These are phyloP conservation scores for Cyclotella sp. DNA, from an alignment of 108 stramenopile genomes.

Conservation along the genomic window DNA sequence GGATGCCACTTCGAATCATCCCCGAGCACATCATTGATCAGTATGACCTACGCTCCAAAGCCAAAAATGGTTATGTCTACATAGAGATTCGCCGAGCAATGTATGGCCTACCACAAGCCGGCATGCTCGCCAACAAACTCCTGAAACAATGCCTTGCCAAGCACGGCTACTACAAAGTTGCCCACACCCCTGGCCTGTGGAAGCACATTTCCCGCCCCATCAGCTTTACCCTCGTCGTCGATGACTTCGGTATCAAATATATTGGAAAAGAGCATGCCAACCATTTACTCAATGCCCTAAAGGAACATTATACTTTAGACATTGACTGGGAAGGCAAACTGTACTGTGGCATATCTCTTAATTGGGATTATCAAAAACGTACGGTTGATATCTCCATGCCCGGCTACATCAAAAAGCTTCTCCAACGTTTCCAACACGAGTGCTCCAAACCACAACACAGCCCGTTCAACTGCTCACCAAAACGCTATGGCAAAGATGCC, in stretches of 20 bases:
- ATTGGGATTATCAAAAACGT: constrained; percentile 55
- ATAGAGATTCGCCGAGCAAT: no score
- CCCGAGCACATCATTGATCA: constrained; percentile 44
- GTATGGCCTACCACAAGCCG: no score
- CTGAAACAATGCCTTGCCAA: no score
- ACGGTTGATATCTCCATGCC: constrained; percentile 53
- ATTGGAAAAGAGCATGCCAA: constrained; percentile 33
- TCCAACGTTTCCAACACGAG: constrained; percentile 39
- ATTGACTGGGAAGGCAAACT: constrained; percentile 39
- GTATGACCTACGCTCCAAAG: constrained; percentile 32
- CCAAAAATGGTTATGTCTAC: no score
- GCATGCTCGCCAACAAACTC: no score
- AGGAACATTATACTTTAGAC: constrained; percentile 23
- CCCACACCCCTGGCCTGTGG: constrained; percentile 26
- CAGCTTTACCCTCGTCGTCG: no score
- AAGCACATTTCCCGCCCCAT: constrained; percentile 21
- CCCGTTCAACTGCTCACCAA: constrained; percentile 21
- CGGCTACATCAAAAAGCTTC: constrained; percentile 48
- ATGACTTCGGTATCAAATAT: constrained; percentile 41
- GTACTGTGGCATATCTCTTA: constrained; percentile 48
- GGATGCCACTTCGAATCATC: constrained; percentile 36
- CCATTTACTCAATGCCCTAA: constrained; percentile 43
- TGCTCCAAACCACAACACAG: constrained; percentile 44
- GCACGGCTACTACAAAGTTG: no score
- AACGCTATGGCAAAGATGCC: constrained; percentile 38